Conservation (phyloP, 1,284 basidiomycete species). For the Fomes fomentarius region DNA sequence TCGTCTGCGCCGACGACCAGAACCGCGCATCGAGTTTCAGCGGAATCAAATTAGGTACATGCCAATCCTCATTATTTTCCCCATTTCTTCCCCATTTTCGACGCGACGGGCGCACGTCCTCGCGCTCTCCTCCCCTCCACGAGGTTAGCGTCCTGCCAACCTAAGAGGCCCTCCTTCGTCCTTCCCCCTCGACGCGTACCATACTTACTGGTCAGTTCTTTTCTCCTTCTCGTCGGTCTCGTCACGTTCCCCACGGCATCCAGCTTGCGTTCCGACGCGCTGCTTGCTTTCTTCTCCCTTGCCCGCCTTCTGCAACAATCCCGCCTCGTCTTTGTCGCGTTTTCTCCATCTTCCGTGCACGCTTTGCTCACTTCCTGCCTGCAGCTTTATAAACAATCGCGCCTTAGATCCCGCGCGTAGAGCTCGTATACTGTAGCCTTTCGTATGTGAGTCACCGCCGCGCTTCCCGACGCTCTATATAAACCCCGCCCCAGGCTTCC, state of each 20-base stretch:
- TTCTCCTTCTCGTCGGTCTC: background rate
- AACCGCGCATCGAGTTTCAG: constrained; percentile 30
- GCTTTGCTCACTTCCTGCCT: constrained; percentile 11
- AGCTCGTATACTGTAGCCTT: constrained; percentile 23
- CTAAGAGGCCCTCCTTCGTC: constrained; percentile 11
- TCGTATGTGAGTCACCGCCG: constrained; percentile 26
- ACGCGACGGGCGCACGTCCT: constrained; percentile 25
- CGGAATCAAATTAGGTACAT: constrained; percentile 35
- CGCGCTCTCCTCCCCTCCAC: constrained; percentile 26
- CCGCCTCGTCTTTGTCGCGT: background rate
- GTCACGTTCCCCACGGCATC: constrained; percentile 12
- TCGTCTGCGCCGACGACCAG: constrained; percentile 27
- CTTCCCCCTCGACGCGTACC: constrained; percentile 8
- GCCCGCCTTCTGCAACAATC: background rate
- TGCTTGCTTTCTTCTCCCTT: constrained; percentile 19
- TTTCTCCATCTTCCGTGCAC: background rate
- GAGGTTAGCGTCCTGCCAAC: constrained; percentile 23
- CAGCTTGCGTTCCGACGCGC: constrained; percentile 19
- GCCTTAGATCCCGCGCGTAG: constrained; percentile 13
- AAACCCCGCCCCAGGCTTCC: constrained; percentile 19
- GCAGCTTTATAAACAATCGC: constrained; percentile 21
- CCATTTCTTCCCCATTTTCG: constrained; percentile 23
- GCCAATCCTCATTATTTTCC: constrained; percentile 28
- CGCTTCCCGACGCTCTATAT: constrained; percentile 17
- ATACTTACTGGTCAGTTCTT: constrained; percentile 19